phyloP scores from a whole-genome alignment of 805 yeast genomes.

The Wickerhamiella siamensis region DNA sequence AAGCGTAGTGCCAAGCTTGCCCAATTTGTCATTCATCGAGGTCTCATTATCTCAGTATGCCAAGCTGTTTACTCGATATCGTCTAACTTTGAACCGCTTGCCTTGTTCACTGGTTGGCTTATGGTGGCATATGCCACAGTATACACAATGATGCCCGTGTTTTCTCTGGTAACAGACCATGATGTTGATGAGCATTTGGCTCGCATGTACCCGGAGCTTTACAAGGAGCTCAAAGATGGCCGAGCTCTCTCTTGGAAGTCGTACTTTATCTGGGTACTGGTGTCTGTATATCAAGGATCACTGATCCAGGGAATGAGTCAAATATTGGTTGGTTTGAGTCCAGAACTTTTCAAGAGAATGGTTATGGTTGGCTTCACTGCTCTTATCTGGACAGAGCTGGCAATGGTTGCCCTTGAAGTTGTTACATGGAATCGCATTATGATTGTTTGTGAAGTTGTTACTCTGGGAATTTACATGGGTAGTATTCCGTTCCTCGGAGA shows the following conservation, averaged over 20 bases:
- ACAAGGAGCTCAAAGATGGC: constrained; percentile 82
- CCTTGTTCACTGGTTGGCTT: constrained; percentile 87
- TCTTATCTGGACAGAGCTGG: constrained; percentile 66
- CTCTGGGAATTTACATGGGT: constrained; percentile 49
- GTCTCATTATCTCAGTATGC: constrained; percentile 81
- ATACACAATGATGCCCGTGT: constrained; percentile 97
- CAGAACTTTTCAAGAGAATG: constrained; percentile 46
- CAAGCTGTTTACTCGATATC: constrained; percentile 86
- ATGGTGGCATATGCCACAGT: constrained; percentile 98
- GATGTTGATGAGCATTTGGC: constrained; percentile 87
- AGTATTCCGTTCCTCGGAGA: constrained; percentile 76
- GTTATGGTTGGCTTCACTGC: constrained; percentile 80
- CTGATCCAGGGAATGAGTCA: constrained; percentile 77
- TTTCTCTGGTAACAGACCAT: constrained; percentile 76
- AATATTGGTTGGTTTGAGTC: constrained; percentile 46
- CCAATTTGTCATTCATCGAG: constrained; percentile 94
- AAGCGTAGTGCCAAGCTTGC: constrained; percentile 90
- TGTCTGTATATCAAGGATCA: constrained; percentile 83
- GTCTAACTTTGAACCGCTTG: constrained; percentile 83
- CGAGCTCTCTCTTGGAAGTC: constrained; percentile 73
- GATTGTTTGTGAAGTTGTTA: constrained; percentile 57
- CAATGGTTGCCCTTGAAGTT: constrained; percentile 87
- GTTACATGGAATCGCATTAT: constrained; percentile 80
- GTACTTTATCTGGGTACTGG: constrained; percentile 79
- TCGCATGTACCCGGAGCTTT: constrained; percentile 82